phyloP scores from a whole-genome alignment of 1,139 yeast species.

The Suhomyces maxii region DNA sequence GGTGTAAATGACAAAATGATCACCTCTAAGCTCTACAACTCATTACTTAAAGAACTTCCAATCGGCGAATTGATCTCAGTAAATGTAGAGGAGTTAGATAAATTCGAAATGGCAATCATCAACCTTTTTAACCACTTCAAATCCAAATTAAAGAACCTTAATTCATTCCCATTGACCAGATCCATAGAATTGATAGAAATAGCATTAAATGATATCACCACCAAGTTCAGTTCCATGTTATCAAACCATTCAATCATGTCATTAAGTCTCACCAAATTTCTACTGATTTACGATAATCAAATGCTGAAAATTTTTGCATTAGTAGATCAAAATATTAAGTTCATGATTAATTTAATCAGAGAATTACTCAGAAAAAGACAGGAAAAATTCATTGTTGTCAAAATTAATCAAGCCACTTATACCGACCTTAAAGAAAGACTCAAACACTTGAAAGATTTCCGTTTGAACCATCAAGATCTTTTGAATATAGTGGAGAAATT shows the following conservation, averaged over 20 bases:
- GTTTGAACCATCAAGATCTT: slow-evolving; percentile 57
- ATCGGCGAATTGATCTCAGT: slow-evolving; percentile 53
- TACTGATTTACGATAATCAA: slow-evolving; percentile 16
- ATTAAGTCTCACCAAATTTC: slow-evolving; percentile 25
- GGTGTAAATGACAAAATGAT: slow-evolving; percentile 62
- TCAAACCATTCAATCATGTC: slow-evolving; percentile 27
- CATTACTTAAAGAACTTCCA: slow-evolving; percentile 71
- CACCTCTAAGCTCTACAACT: slow-evolving; percentile 55
- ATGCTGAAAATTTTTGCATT: slow-evolving; percentile 21
- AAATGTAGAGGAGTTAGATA: slow-evolving; percentile 35
- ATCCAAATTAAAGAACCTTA: slow-evolving; percentile 49
- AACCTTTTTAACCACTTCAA: slow-evolving; percentile 63
- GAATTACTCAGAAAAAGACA: slow-evolving; percentile 74
- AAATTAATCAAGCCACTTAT: slow-evolving; percentile 51
- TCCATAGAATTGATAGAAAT: slow-evolving; percentile 66
- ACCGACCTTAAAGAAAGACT: slow-evolving; percentile 47
- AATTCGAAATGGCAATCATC: slow-evolving; percentile 47
- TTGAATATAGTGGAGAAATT: slow-evolving; percentile 31
- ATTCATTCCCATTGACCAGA: slow-evolving; percentile 64
- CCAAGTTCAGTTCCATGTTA: slow-evolving; percentile 25
- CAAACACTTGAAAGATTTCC: slow-evolving; percentile 44
- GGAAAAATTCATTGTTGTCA: slow-evolving; percentile 69
- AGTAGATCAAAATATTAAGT: slow-evolving; percentile 38
- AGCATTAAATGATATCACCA: slow-evolving; percentile 38
- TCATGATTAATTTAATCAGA: slow-evolving; percentile 54